Evolutionary conservation across 805 yeast genomes (phyloP), one percentile per base, ranked within the genome.

Genomic region (Schizosaccharomyces cryophilus): DNA sequence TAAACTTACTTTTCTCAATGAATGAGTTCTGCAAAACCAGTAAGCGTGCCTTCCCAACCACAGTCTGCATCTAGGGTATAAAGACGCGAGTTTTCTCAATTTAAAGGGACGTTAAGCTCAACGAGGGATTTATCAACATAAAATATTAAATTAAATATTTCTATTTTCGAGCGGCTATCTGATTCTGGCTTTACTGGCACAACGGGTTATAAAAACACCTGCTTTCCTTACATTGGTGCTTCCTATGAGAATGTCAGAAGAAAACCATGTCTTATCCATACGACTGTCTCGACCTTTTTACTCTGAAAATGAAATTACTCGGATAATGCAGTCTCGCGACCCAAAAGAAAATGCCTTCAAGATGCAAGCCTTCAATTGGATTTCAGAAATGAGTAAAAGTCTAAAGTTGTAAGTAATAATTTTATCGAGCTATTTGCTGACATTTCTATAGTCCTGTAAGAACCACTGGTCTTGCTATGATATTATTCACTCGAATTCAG

Each of bases 401-500:
- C 54, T 64, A 58, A 60, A 62, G 58, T 64, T 65, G 66, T 64
- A 62, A 2, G 65, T 62, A 29, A 11, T 55, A 47, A 60, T 5
- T 15, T 6, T 2, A n/a, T 15, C 29, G 30, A 62, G 51, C 19
- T 11, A 2, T 7, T 35, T 35, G 13, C 55, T 26, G n/a, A 31
- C 38, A 19, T 19, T 42, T 29, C 9, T 40, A 26, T 40, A 65
- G 66, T 61, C 68, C 68, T 3, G 60, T 62, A n/a, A 63, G 68
- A 29, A 66, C 68, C 7, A 59, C 62, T 54, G 67, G 64, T 21
- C 63, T 66, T 9, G 66, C 68, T 11, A 64, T 66, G 65, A 56
- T 63, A 9, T 58, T 66, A n/a, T 66, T 59, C 51, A 64, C 62
- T 29, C 64, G 66, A 42, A 65, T 66, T 47, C 63, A 63, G 58